A percentile compares a stretch with the other conserved stretches of the same genome.
phyloP scores from a whole-genome alignment of 139 green algal genomes.

The Ulvella scutata region DNA sequence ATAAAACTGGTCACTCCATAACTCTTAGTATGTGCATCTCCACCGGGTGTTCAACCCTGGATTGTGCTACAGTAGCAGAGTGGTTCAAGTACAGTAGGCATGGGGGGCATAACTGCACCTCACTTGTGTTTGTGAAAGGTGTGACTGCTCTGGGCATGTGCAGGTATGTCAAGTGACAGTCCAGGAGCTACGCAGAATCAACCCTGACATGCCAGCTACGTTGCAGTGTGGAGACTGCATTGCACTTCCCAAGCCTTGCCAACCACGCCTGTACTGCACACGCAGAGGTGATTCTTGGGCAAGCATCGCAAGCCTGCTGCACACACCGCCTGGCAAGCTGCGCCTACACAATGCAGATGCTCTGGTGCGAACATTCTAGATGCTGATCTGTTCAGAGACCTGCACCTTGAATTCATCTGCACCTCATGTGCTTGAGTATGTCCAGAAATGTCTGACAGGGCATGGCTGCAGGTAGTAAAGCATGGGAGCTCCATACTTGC shows the following conservation, averaged over 20 bases:
- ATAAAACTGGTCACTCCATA: too few relatives aligned
- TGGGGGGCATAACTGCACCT: not conserved
- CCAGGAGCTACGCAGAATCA: not conserved
- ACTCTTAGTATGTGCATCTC: not conserved
- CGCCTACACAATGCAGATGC: not conserved
- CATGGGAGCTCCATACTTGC: not conserved
- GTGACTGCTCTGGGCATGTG: not conserved
- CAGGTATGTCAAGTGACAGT: not conserved
- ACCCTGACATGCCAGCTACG: not conserved
- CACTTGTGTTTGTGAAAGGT: not conserved
- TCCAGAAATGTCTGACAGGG: too few relatives aligned
- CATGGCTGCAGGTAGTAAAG: not conserved
- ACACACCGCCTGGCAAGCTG: not conserved
- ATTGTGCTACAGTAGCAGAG: too few relatives aligned
- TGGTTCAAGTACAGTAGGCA: too few relatives aligned
- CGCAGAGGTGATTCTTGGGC: not conserved
- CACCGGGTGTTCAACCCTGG: not conserved
- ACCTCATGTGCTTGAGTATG: too few relatives aligned
- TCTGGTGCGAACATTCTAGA: not conserved
- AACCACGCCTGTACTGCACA: not conserved
- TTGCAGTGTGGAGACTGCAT: not conserved
- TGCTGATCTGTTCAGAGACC: not conserved
- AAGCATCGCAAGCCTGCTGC: not conserved
- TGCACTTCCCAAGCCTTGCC: not conserved
- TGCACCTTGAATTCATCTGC: too few relatives aligned